Conservation (phyloP, 1,284 basidiomycete species). For the Cryptococcus sp. region DNA sequence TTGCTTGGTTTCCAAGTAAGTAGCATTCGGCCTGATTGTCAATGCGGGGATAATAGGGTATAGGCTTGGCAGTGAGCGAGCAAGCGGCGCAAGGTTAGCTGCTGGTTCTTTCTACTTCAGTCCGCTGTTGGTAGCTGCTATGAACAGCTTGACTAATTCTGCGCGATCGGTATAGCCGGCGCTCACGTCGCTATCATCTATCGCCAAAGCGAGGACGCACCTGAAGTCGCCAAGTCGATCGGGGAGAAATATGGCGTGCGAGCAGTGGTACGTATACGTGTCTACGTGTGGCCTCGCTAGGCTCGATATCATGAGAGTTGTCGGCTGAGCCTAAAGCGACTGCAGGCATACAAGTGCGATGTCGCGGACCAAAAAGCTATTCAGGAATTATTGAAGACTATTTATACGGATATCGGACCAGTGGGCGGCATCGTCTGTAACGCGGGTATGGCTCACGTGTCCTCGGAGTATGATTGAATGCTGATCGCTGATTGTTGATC, state of each 20-base stretch:
- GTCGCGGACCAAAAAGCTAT: slow-evolving; percentile 33
- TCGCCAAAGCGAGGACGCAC: slow-evolving; percentile 29
- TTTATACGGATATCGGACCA: slow-evolving; percentile 38
- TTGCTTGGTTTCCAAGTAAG: not conserved
- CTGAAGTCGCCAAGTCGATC: slow-evolving; percentile 33
- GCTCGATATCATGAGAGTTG: no score
- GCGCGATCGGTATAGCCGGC: slow-evolving; percentile 22
- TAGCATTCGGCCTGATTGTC: not conserved
- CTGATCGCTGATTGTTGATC: not conserved
- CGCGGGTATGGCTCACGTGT: slow-evolving; percentile 25
- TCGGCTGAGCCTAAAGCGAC: not conserved
- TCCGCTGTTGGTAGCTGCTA: no score
- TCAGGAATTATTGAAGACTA: slow-evolving; percentile 24
- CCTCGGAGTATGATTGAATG: not conserved
- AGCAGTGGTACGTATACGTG: slow-evolving; percentile 18
- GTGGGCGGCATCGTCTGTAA: slow-evolving; percentile 40
- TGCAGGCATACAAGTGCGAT: slow-evolving; percentile 35
- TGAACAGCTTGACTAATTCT: no score
- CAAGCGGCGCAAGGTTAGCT: slow-evolving; percentile 35
- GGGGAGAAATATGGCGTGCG: slow-evolving; percentile 35
- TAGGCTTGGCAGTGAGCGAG: slow-evolving; percentile 32
- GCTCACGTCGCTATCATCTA: slow-evolving; percentile 43
- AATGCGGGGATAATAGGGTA: slow-evolving; percentile 20
- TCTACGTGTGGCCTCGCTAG: no score
- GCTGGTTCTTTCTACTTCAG: not conserved